Evolutionary conservation across 23 red algal genomes (phyloP).

Genomic region (Gracilaria gracilis): DNA sequence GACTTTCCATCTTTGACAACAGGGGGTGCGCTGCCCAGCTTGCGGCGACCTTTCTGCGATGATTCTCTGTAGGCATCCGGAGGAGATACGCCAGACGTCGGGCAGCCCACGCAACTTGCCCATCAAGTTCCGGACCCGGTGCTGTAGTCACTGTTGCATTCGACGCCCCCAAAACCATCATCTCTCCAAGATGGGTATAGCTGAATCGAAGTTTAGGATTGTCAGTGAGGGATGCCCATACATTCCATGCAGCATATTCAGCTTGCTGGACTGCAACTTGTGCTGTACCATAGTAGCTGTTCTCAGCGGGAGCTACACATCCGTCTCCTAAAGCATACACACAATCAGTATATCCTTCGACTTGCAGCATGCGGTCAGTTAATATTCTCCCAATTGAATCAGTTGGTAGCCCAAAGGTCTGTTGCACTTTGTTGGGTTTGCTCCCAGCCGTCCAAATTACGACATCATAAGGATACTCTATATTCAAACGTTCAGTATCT

Average conservation of each 20-base stretch:
- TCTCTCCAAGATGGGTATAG: conserved; percentile 96
- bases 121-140: conserved; percentile 75
- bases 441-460: conserved; percentile 96
- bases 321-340: conserved; percentile 93
- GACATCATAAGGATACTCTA: conserved; percentile 74
- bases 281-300: conserved; percentile 75
- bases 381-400: conserved; percentile 67
- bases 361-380: conserved; percentile 75
- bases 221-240: conserved; percentile 80
- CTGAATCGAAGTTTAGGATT: conserved; percentile 74
- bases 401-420: conserved; percentile 36
- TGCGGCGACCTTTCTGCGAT: conserved; percentile 79
- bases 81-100: conserved; percentile 86
- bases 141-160: conserved; percentile 76
- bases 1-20: conserved; percentile 36
- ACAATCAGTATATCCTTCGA: conserved; percentile 40
- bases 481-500: background rate
- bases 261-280: conserved; percentile 94
- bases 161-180: conserved; percentile 87
- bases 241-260: conserved; percentile 94
- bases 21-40: conserved; percentile 80
- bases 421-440: conserved; percentile 42
- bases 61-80: conserved; percentile 90
- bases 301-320: conserved; percentile 15
- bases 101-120: conserved; percentile 65